Evolutionary conservation across 306 rosid genomes (phyloP).

Genomic region (Prunus dulcis): DNA sequence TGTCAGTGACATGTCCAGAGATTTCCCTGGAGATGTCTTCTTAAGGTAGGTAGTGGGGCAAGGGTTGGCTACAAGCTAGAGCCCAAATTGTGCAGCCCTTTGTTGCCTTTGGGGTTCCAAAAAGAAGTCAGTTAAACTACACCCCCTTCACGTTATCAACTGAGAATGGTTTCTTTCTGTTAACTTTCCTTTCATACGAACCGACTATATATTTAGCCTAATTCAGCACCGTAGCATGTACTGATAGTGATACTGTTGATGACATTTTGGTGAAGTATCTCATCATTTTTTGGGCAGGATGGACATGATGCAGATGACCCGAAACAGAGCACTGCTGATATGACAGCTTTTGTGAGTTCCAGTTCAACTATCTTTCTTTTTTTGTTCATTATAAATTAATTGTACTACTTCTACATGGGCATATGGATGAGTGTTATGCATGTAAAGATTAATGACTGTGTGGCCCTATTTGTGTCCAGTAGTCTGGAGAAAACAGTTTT

Average conservation of each 20-base stretch:
- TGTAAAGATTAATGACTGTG: background rate
- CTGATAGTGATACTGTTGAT: background rate
- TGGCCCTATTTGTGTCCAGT: background rate
- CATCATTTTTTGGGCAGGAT: constrained; percentile 34
- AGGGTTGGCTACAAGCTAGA: background rate
- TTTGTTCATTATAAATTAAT: background rate
- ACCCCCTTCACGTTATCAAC: background rate
- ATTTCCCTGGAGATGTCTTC: background rate
- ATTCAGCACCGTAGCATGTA: background rate
- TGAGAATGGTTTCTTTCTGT: constrained; percentile 1
- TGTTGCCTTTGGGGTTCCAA: background rate
- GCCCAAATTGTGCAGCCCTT: background rate
- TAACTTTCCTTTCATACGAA: background rate
- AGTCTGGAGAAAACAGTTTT: background rate
- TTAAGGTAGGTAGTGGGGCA: background rate
- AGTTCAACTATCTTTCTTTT: background rate
- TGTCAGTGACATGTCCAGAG: background rate
- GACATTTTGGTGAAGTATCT: constrained; percentile 1
- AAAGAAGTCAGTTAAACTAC: background rate
- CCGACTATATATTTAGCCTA: background rate
- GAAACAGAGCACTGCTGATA: constrained; percentile 48
- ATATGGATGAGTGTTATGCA: background rate
- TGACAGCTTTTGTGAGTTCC: constrained; percentile 49
- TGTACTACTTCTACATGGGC: background rate
- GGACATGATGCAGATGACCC: constrained; percentile 44